phyloP scores from a whole-genome alignment of 2,329 filamentous ascomycete genomes.

The Metarhizium sp. region DNA sequence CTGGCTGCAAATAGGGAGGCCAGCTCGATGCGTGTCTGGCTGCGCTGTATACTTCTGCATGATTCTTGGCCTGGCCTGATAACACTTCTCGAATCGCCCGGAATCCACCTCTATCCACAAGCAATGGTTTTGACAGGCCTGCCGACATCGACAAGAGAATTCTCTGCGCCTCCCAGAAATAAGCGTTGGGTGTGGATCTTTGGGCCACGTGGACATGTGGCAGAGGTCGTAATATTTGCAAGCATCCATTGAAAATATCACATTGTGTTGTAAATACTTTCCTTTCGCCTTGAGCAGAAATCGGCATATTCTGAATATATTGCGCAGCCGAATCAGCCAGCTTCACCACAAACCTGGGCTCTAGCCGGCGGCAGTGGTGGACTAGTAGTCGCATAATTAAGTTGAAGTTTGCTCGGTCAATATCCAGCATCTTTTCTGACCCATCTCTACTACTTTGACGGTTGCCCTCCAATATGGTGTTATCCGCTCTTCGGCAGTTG shows the following conservation, averaged over 20 bases:
- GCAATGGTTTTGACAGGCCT: conserved; percentile 34
- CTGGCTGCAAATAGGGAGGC: conserved; percentile 50
- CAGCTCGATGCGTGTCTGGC: conserved; percentile 41
- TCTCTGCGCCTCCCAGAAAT: conserved; percentile 47
- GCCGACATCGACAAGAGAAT: conserved; percentile 43
- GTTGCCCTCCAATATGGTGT: neutral
- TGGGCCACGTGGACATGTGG: conserved; percentile 14
- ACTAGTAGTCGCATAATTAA: conserved; percentile 17
- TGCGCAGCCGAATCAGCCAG: conserved; percentile 18
- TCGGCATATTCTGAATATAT: conserved; percentile 16
- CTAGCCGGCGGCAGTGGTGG: conserved; percentile 21
- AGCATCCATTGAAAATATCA: conserved; percentile 20
- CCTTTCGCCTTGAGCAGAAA: conserved; percentile 5
- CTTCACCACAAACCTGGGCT: conserved; percentile 22
- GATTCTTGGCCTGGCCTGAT: conserved; percentile 42
- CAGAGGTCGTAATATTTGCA: conserved; percentile 18
- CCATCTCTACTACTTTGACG: neutral
- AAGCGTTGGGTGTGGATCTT: conserved; percentile 18
- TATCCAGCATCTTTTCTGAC: conserved; percentile 4
- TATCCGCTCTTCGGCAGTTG: neutral
- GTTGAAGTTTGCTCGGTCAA: conserved; percentile 15
- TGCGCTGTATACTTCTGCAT: conserved; percentile 38
- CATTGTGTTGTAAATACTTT: conserved; percentile 20
- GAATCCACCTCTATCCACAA: conserved; percentile 43
- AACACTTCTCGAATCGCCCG: conserved; percentile 44